A percentile compares a stretch with the other conserved stretches of the same genome.
phyloP scores from a whole-genome alignment of 768 basidiomycete species.

The Tricholoma bakamatsutake region DNA sequence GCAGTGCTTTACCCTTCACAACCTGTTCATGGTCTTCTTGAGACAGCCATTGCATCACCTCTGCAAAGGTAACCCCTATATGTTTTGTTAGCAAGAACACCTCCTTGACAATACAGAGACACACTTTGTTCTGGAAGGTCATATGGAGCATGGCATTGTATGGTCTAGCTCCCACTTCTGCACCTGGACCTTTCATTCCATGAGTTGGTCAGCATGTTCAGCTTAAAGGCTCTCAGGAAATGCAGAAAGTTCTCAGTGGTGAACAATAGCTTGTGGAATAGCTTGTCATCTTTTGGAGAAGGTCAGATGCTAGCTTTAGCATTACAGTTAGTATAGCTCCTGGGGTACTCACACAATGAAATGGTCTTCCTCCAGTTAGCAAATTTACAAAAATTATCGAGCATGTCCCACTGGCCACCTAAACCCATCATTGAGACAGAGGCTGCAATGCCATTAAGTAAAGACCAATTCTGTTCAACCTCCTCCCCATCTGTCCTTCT shows the following conservation, averaged over 20 bases:
- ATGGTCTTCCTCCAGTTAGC: no score
- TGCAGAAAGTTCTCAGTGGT: conserved; percentile 1
- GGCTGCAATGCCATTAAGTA: conserved; percentile 12
- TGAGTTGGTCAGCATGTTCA: not conserved
- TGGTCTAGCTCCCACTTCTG: conserved; percentile 4
- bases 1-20: no score
- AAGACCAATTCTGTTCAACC: conserved; percentile 18
- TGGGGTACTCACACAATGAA: no score
- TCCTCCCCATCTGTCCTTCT: conserved; percentile 16
- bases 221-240: conserved; percentile 6
- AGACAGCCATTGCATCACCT: no score
- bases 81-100: no score
- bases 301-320: conserved; percentile 3
- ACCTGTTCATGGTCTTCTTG: no score
- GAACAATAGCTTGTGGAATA: conserved; percentile 7
- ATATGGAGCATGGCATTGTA: conserved; percentile 5
- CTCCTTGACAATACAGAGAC: not conserved
- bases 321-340: no score
- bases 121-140: conserved; percentile 5
- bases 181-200: conserved; percentile 4
- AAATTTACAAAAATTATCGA: conserved; percentile 15
- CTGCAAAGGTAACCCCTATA: no score
- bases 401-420: conserved; percentile 16
- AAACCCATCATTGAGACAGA: conserved; percentile 14
- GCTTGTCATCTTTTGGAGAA: conserved; percentile 3